phyloP scores from a whole-genome alignment of 2,329 filamentous ascomycete species.

The Aspergillus japonicus region DNA sequence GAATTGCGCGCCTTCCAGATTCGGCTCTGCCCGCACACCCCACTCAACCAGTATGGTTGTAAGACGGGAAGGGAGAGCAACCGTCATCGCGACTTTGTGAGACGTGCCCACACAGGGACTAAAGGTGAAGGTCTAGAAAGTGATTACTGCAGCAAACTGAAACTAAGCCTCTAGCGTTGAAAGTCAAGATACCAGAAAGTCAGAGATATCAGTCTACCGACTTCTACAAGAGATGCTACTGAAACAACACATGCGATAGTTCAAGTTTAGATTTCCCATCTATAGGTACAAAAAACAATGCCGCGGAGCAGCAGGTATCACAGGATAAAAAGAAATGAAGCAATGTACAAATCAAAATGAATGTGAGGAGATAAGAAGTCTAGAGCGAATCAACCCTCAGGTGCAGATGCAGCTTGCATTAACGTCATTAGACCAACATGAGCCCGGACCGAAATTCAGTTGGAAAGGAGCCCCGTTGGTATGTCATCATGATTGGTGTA shows the following conservation, averaged over 20 bases:
- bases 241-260: neutral
- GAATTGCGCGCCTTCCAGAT: neutral
- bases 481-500: neutral
- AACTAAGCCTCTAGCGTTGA: no score
- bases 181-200: no score
- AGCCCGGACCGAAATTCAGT: neutral
- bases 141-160: no score
- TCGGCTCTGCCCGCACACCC: neutral
- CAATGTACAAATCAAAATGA: neutral
- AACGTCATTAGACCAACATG: constrained; percentile 1
- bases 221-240: neutral
- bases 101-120: no score
- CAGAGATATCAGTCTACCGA: no score
- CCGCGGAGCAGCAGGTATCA: neutral
- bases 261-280: neutral
- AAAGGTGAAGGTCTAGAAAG: no score
- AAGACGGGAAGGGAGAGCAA: no score
- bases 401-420: constrained; percentile 1
- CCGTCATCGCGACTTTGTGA: no score
- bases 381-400: neutral
- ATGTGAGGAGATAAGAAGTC: neutral
- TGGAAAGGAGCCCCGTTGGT: neutral
- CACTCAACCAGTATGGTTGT: no score
- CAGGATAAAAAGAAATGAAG: neutral
- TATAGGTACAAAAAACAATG: neutral